A percentile compares a stretch with the other conserved stretches of the same genome.
phyloP scores from a whole-genome alignment of 1,284 basidiomycete genomes.

The Cryptococcus depauperatus region DNA sequence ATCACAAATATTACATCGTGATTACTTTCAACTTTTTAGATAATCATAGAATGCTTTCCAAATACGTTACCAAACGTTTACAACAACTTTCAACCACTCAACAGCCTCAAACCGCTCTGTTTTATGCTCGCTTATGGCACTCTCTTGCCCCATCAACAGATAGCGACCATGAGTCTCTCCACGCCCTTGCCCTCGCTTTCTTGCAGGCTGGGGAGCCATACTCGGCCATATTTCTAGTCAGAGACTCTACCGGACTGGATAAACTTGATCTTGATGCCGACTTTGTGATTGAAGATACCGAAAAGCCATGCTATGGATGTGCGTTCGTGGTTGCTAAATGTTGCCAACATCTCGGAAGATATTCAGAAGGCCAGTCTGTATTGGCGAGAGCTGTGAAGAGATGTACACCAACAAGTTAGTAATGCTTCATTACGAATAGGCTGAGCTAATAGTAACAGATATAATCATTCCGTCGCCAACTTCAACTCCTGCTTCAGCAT shows the following conservation, averaged over 20 bases:
- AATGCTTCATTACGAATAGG: constrained; percentile 2
- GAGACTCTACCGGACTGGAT: constrained; percentile 44
- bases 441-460: constrained; percentile 12
- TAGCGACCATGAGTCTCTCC: constrained; percentile 67
- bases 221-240: constrained; percentile 65
- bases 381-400: constrained; percentile 32
- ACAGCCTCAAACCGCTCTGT: constrained; percentile 29
- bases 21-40: too few species aligned
- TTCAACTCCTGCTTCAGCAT: constrained; percentile 24
- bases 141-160: constrained; percentile 21
- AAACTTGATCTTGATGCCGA: constrained; percentile 15
- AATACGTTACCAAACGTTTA: constrained; percentile 29
- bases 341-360: constrained; percentile 59
- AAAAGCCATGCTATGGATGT: constrained; percentile 57
- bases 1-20: too few species aligned
- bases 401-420: constrained; percentile 28
- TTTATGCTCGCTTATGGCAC: constrained; percentile 37
- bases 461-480: constrained; percentile 21
- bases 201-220: constrained; percentile 65
- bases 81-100: constrained; percentile 28
- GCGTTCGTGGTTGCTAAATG: constrained; percentile 70
- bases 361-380: constrained; percentile 37
- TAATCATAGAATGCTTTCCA: too few species aligned
- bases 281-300: constrained; percentile 40
- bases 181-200: constrained; percentile 71